Percentiles rank a stretch among this genome's conserved stretches.
Conservation (phyloP, 1,284 basidiomycete species). For the Tilletiaria anomala region DNA sequence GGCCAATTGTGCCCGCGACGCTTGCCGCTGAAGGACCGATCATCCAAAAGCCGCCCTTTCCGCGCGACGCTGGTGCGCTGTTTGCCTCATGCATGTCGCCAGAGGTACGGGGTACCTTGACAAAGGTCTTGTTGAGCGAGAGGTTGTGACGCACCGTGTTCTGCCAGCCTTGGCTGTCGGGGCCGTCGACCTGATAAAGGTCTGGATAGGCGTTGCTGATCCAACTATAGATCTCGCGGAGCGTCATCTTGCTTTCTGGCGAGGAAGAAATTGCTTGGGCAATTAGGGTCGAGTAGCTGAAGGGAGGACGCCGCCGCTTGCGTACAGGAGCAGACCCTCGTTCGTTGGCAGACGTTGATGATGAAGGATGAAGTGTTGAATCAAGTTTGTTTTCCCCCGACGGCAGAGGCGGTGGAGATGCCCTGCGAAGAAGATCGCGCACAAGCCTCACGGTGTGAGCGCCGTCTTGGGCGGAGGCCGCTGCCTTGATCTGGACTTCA, state of each 20-base stretch:
- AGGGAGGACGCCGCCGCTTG: conserved; percentile 19
- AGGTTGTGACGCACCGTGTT: conserved; percentile 34
- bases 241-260: conserved; percentile 21
- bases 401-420: no score
- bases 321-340: no score
- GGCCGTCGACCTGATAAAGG: conserved; percentile 18
- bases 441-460: no score
- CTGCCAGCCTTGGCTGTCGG: conserved; percentile 29
- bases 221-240: conserved; percentile 33
- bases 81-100: conserved; percentile 26
- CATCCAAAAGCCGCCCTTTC: conserved; percentile 1
- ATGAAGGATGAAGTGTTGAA: no score
- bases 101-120: conserved; percentile 21
- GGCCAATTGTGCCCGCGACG: no score
- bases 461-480: no score
- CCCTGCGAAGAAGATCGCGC: no score
- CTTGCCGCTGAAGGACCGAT: no score
- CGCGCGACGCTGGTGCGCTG: conserved; percentile 2
- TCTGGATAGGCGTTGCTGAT: conserved; percentile 22
- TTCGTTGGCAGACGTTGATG: no score
- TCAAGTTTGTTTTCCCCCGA: no score
- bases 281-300: conserved; percentile 30
- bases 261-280: conserved; percentile 30
- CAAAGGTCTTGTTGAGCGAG: conserved; percentile 25
- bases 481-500: no score